Evolutionary conservation across 768 basidiomycete species (phyloP), one percentile per base, ranked within the genome.

Genomic region (Pholiota molesta): DNA sequence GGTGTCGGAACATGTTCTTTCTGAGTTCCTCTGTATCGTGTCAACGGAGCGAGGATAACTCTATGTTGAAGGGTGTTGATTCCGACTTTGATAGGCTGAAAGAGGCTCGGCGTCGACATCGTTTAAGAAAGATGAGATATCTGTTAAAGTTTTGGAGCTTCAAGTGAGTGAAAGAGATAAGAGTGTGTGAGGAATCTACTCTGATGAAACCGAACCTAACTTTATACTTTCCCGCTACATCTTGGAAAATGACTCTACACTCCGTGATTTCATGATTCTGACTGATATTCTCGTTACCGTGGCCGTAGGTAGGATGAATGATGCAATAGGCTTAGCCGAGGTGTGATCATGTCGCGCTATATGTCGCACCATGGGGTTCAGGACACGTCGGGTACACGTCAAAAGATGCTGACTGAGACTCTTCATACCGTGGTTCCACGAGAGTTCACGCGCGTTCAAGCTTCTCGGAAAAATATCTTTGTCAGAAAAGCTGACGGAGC

Each of bases 21-120:
- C 45, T 60, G 67, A 10, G 66, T 64, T 3, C 77, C 78, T 40
- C 81, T 74, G 61, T 68, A 62, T 13, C 86, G 79, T 0, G 86
- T 87, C 37, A 83, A 62, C 0, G 86, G 86, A 0, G 85, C 80
- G 47, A 84, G 78, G 1, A 83, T 82, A 35, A 86, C 73, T 0
- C 86, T 79, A 69, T 88, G 85, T 54, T 75, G 60, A 31, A 86
- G 76, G 1, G 66, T 53, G 9, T 78, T 28, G 0, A 65, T 58
- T 33, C 86, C 85, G n/a, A 86, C 72, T 57, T 69, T 66, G 61
- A 79, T 75, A 6, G 84, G 80, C 44, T 77, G 74, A 68, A 86
- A 86, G 19, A 85, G 81, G n/a, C 69, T 72, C 21, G 67, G 57
- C 1, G 59, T 53, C 1, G 65, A 60, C 58, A 62, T 62, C 23